A percentile compares a stretch with the other conserved stretches of the same genome.
phyloP scores from a whole-genome alignment of 306 rosid genomes.

The Cicer arietinum region DNA sequence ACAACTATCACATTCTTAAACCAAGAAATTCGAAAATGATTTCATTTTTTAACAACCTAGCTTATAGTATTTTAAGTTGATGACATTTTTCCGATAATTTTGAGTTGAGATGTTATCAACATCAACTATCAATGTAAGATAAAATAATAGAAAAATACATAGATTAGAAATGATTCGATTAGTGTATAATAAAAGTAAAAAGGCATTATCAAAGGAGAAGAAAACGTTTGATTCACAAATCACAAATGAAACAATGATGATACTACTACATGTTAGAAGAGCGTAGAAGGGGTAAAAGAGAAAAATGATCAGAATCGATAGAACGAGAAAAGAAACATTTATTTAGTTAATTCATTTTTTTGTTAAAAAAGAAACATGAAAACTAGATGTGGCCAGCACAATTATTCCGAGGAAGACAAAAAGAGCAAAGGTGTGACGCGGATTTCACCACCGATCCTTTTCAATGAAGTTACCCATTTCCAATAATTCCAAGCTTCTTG shows the following conservation, averaged over 20 bases:
- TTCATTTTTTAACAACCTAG: no score
- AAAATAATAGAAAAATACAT: no score
- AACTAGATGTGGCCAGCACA: slow-evolving; percentile 42
- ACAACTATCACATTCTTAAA: no score
- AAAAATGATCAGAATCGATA: slow-evolving; percentile 6
- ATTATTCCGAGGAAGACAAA: slow-evolving; percentile 42
- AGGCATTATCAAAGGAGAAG: background rate
- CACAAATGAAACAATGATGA: slow-evolving; percentile 6
- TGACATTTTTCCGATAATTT: no score
- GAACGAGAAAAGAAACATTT: slow-evolving; percentile 4
- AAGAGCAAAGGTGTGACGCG: slow-evolving; percentile 54
- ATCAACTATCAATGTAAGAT: no score
- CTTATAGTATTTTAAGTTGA: no score
- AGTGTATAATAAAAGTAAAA: background rate
- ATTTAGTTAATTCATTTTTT: no score
- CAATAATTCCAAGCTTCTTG: slow-evolving; percentile 72
- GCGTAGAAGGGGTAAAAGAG: slow-evolving; percentile 2
- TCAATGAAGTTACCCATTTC: slow-evolving; percentile 43
- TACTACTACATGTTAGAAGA: background rate
- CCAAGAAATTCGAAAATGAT: no score
- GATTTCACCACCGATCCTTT: slow-evolving; percentile 58
- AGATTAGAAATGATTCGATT: no score
- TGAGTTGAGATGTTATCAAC: no score
- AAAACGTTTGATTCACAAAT: background rate
- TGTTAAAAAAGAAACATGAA: background rate